Evolutionary conservation across 331 rosid genomes (phyloP), one percentile per base, ranked within the genome.

Genomic region (Ulmus americana): DNA sequence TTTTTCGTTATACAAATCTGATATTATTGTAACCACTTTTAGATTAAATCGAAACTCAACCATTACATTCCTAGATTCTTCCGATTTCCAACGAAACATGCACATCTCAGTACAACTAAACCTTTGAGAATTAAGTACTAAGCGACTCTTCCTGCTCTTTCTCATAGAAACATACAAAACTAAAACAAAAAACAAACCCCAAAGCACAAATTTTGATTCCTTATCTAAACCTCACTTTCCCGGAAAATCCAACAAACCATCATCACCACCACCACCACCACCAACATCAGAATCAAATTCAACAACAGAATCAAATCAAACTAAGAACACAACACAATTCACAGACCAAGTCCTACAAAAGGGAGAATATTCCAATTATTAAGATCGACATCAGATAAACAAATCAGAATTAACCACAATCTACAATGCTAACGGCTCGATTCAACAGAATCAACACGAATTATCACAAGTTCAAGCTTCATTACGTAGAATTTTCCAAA

Each of bases 241-340:
- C 22, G 13, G 41, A 58, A 74, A 79, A 40, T 56, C 46, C 47
- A 49, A 61, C 53, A 42, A 46, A 41, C 5, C 8, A 59, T 15
- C 77, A 73, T 10, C 28, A 51, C 41, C 51, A 48, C 77, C 79
- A 41, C 28, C 14, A 45, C 16, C 18, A 61, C 18, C 77, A 45
- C 16, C 18, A 61, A 10, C 77, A 73, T 28, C 35, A 55, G 45
- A 51, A 52, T 77, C 76, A 74, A 83, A 82, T 78, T 76, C 80
- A 79, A 64, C 69, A 71, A 50, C 68, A 60, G 6, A 58, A 76
- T 52, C 44, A 42, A 67, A 52, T 68, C 11, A 53, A 6, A 45
- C 64, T 18, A 50, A 4, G 44, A 28, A 43, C 76, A 72, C 12
- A 48, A 13, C 28, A 63, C 0, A 63, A 69, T 18, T 44, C 66